Evolutionary conservation across 257 asterid genomes (phyloP), one percentile per base, ranked within the genome.

Genomic region (Ilex aquifolium): DNA sequence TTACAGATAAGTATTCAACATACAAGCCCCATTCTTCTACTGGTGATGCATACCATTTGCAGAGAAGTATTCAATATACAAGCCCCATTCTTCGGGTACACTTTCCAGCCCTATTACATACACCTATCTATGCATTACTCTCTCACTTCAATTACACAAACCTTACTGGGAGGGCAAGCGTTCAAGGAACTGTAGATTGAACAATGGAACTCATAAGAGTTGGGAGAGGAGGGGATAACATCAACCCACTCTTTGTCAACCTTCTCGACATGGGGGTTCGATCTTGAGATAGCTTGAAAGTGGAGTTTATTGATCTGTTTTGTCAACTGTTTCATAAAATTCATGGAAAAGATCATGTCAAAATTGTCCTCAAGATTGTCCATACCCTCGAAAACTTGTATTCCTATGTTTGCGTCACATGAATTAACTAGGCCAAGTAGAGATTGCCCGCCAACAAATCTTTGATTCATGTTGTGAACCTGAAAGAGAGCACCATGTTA

Each of bases 181-280:
- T 79, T 66, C 79, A 92, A 82, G 77, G 84, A 85, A 65, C 81
- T 68, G 64, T 79, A 83, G 60, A 92, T 74, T 10, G 97, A 87
- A 56, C 86, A 77, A 32, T 64, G 85, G n/a, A 92, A 85, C 79
- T 83, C 95, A 57, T 66, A 74, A 10, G 95, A 92, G 72, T 85
- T 92, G 21, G 81, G 87, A 16, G 82, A 66, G 3, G 84, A 66
- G 52, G 96, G 91, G 32, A 62, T 57, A 16, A 89, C 84, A 64
- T 87, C 82, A 16, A 82, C 66, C 97, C 97, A 92, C 31, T 82
- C 96, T 55, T 80, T 79, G 46, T 79, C 85, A 14, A 83, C 83
- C 81, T 74, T 82, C 75, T 80, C 80, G 9, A 80, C 82, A 7
- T 80, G 62, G 17, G 79, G 66, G 72, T 74, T 83, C 44, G 78